Evolutionary conservation across 352 stramenopile genomes (phyloP).

Genomic region (Phytophthora fragariae): DNA sequence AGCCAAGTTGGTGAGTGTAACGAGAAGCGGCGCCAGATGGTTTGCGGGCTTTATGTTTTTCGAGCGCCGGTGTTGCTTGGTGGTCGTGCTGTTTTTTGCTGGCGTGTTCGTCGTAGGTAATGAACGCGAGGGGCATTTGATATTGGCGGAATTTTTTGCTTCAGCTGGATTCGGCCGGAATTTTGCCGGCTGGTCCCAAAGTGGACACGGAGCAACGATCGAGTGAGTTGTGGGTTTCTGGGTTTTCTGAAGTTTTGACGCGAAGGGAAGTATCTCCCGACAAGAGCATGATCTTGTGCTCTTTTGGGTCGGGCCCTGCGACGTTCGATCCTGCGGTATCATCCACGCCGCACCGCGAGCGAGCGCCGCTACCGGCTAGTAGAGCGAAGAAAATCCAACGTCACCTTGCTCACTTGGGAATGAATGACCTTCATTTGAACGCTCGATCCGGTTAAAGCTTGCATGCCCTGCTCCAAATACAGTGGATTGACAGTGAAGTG

Average conservation of each 20-base stretch:
- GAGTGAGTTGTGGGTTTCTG: slow-evolving; percentile 11
- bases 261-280: neutral
- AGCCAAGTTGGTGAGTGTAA: neutral
- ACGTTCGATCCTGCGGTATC: slow-evolving; percentile 10
- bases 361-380: slow-evolving; percentile 21
- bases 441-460: too few relatives aligned
- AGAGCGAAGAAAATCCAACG: slow-evolving; percentile 30
- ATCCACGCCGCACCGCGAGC: slow-evolving; percentile 10
- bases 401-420: neutral
- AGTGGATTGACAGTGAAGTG: too few relatives aligned
- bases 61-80: slow-evolving; percentile 2
- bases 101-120: slow-evolving; percentile 8
- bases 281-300: too few relatives aligned
- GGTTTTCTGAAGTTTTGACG: slow-evolving; percentile 23
- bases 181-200: slow-evolving; percentile 23
- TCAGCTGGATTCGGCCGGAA: slow-evolving; percentile 25
- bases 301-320: slow-evolving; percentile 8
- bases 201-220: slow-evolving; percentile 3
- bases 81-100: neutral
- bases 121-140: slow-evolving; percentile 1
- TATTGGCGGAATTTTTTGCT: slow-evolving; percentile 19
- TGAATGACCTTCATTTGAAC: too few relatives aligned
- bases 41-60: neutral
- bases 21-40: neutral
- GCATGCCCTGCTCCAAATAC: too few relatives aligned